Evolutionary conservation across 805 yeast genomes (phyloP), one percentile per base, ranked within the genome.

Genomic region (Yarrowia sp.): DNA sequence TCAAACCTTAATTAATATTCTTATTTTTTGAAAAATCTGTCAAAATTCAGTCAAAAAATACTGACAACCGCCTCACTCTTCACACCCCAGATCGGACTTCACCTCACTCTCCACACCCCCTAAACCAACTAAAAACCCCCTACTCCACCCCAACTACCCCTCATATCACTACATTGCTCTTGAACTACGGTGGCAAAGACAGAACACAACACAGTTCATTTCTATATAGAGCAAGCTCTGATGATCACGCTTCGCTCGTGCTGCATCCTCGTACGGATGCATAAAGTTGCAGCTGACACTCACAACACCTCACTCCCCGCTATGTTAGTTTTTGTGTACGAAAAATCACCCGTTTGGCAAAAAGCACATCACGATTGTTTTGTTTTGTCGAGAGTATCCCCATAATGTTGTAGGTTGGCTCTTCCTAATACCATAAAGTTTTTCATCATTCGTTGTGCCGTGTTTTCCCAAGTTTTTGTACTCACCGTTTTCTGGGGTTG

Each of bases 351-450:
- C 11, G 15, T 11, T 7, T 11, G 3, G 32, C 9, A 15, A 14
- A 10, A 8, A 41, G 4, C 61, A 55, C 61, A 55, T 55, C 61
- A 55, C 36, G 61, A 53, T 31, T n/a, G 28, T 55, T 48, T 55
- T 39, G 18, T 55, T 55, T 39, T 55, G 45, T 41, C 43, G 44
- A 41, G 47, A 55, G 61, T 55, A 55, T 55, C 61, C 61, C 61
- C 61, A 55, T 55, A 14, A 11, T 51, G 42, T 64, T 15, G 45
- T 51, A 33, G 53, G 63, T 42, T 64, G 65, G 45, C 47, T 51
- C 63, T 50, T 57, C 61, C 45, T 53, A 51, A 33, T 55, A 50
- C 63, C 47, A 50, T 50, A 48, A 62, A 51, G 65, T 45, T 45
- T 36, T 38, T 41, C 45, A 51, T 51, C 58, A 41, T 62, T 22